phyloP scores from a whole-genome alignment of 108 stramenopile genomes.

The Nitzschia sp. region DNA sequence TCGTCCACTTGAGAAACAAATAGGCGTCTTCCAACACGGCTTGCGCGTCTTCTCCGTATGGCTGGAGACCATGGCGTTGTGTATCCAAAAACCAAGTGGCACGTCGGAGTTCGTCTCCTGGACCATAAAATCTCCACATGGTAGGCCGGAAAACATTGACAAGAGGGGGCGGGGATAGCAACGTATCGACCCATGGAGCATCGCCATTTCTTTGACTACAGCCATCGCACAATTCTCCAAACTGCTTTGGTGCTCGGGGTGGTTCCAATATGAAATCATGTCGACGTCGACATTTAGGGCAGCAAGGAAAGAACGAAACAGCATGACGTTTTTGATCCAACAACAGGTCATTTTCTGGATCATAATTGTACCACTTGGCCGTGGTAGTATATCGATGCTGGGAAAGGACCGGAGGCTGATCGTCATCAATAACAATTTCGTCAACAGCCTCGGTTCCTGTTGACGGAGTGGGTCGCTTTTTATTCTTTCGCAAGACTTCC shows the following conservation, averaged over 20 bases:
- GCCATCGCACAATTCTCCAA: constrained; percentile 27
- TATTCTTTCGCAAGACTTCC: constrained; percentile 5
- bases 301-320: constrained; percentile 50
- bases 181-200: constrained; percentile 28
- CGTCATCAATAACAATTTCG: not conserved
- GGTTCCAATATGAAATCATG: constrained; percentile 10
- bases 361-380: constrained; percentile 64
- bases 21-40: constrained; percentile 70
- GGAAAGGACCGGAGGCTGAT: not conserved
- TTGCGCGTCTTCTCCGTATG: constrained; percentile 56
- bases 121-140: constrained; percentile 71
- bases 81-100: constrained; percentile 69
- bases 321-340: constrained; percentile 66
- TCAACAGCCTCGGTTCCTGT: not conserved
- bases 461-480: not conserved
- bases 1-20: constrained; percentile 63
- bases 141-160: constrained; percentile 51
- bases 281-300: constrained; percentile 45
- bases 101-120: constrained; percentile 56
- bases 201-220: constrained; percentile 18
- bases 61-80: constrained; percentile 60
- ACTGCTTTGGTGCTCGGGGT: constrained; percentile 6
- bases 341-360: constrained; percentile 49
- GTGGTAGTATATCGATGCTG: constrained; percentile 37
- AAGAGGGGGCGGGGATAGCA: constrained; percentile 44